Percentiles rank a stretch among this genome's conserved stretches.
These are phyloP conservation scores for Leccinellum albellum DNA, from an alignment of 768 basidiomycete species.

Conservation along the genomic window DNA sequence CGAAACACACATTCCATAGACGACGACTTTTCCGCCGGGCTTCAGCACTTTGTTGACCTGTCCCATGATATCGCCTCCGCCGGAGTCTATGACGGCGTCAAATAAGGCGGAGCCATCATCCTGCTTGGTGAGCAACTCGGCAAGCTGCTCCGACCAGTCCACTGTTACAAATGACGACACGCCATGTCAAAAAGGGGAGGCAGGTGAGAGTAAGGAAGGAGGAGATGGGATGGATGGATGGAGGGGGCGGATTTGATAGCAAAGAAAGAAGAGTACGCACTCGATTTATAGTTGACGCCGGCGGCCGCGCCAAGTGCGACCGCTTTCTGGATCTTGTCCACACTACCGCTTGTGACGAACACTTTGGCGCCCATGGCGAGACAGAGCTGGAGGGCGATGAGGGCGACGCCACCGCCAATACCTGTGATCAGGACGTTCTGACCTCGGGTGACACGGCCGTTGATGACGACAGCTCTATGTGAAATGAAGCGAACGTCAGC, in stretches of 20 bases:
- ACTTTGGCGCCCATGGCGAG: constrained; percentile 72
- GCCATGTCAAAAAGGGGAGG: background rate
- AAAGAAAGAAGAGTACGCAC: constrained; percentile 34
- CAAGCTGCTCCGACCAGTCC: constrained; percentile 52
- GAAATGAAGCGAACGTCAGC: background rate
- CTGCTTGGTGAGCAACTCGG: constrained; percentile 36
- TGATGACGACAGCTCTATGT: constrained; percentile 60
- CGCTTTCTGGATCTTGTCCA: constrained; percentile 67
- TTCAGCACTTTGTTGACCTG: constrained; percentile 49
- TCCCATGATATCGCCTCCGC: constrained; percentile 60
- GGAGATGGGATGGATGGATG: background rate
- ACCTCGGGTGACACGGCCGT: constrained; percentile 57
- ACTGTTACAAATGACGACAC: constrained; percentile 27
- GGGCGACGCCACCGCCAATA: constrained; percentile 81
- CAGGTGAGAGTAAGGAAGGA: background rate
- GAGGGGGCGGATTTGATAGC: background rate
- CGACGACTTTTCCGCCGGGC: constrained; percentile 54
- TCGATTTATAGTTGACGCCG: constrained; percentile 69
- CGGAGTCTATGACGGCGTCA: constrained; percentile 67
- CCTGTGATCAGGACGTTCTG: constrained; percentile 80
- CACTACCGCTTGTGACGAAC: constrained; percentile 74
- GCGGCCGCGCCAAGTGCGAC: constrained; percentile 66
- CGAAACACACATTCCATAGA: constrained; percentile 56
- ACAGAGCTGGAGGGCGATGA: constrained; percentile 71
- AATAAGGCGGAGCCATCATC: constrained; percentile 31